Evolutionary conservation across 139 green algal genomes (phyloP), one percentile per base, ranked within the genome.

Genomic region (Chlorella vulgaris): DNA sequence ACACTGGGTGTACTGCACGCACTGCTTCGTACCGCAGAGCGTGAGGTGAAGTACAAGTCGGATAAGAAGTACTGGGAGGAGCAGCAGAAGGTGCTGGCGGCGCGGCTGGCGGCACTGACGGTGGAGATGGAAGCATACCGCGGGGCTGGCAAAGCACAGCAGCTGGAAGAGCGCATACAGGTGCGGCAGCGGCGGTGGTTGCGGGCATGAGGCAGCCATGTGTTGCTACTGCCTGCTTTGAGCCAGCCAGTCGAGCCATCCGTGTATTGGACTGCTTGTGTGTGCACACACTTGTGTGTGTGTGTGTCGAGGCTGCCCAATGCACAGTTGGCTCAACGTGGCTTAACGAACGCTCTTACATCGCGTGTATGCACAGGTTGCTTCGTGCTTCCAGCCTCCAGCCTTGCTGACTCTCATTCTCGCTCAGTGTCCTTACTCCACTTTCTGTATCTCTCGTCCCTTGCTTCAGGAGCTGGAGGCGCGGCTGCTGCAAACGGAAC

Each of bases 31-130:
- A 38, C 55, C 33, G 38, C 74, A 76, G 89, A 92, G 62, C 85
- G 89, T 21, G 89, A 92, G 76, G 79, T 91, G 39, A 89, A 89
- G 88, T 91, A 92, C 74, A 88, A 89, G 76, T 78, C 75, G 38
- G 89, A 92, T n/a, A 87, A 86, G 69, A 76, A 83, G 47, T 74
- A 60, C 21, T 92, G 88, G 88, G 86, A 89, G 43, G 83, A 83
- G 53, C 43, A 69, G 62, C 42, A 60, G 24, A 78, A 70, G 50
- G 68, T 61, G 53, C n/a, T 68, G 43, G 60, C 76, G 61, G 43
- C 40, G 40, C 66, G 65, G 0, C 35, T 80, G 47, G 76, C 50
- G 28, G 51, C 29, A 24, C 53, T 76, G 47, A 58, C 24, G 7
- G 35, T 29, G 2, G 50, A 78, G 50, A 8, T 67, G 33, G 70